phyloP scores from a whole-genome alignment of 257 asterid genomes.

The Lantana camara region DNA sequence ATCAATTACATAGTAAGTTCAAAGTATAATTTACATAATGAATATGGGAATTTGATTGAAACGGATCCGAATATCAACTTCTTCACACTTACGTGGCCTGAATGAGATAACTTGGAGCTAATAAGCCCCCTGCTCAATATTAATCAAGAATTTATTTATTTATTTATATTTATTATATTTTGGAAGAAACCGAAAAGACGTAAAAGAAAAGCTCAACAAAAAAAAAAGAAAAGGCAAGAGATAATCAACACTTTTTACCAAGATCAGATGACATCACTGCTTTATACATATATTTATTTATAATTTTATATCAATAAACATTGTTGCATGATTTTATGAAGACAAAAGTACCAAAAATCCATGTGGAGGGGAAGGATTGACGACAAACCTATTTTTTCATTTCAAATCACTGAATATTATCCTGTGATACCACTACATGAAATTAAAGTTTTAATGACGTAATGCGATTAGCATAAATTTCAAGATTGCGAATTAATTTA shows the following conservation, averaged over 20 bases:
- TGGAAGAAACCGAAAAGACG: neutral
- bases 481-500: too few species aligned
- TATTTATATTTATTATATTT: too few species aligned
- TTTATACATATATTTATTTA: too few species aligned
- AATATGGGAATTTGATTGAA: too few species aligned
- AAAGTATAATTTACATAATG: too few species aligned
- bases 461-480: too few species aligned
- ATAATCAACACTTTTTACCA: neutral
- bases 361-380: neutral
- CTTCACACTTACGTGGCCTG: neutral
- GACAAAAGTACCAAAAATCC: neutral
- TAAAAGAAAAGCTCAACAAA: neutral
- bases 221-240: neutral
- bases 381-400: neutral
- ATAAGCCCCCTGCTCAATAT: neutral
- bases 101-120: neutral
- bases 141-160: too few species aligned
- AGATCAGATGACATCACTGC: conserved; percentile 4
- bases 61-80: too few species aligned
- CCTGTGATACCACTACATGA: too few species aligned
- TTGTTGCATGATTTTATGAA: neutral
- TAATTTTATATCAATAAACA: too few species aligned
- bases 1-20: too few species aligned
- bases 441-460: too few species aligned
- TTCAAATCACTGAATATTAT: neutral